Conservation (phyloP, 352 stramenopile species). For the Pythium rishiriense region DNA sequence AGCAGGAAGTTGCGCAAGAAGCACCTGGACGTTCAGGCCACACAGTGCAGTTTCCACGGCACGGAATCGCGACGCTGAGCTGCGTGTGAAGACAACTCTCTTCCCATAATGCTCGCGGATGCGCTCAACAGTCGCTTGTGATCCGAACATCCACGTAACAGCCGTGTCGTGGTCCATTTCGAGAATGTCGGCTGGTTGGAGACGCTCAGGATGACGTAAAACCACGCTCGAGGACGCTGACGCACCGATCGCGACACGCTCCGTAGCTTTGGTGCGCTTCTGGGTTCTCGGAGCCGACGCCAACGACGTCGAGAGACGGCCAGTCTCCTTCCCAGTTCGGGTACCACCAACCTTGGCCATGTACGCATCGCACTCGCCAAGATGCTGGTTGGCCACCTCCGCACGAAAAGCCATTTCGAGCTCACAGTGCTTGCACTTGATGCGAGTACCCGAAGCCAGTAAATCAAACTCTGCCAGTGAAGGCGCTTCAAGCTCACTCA, state of each 20-base stretch:
- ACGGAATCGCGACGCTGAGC: constrained; percentile 4
- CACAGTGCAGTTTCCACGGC: neutral
- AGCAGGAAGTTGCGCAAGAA: neutral
- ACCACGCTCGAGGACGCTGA: neutral
- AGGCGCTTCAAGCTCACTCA: constrained; percentile 2
- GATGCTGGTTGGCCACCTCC: constrained; percentile 7
- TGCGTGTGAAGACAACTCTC: neutral
- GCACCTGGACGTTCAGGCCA: constrained; percentile 12
- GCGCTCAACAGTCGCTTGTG: constrained; percentile 1
- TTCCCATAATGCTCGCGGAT: constrained; percentile 8
- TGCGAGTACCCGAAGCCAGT: neutral
- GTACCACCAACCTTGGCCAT: neutral
- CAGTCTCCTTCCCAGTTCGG: neutral
- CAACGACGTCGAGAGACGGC: neutral
- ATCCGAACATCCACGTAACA: constrained; percentile 22
- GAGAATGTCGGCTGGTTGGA: neutral
- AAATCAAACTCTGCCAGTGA: constrained; percentile 17
- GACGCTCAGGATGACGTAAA: neutral
- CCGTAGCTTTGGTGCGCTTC: constrained; percentile 5
- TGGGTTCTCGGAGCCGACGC: neutral
- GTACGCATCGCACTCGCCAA: constrained; percentile 16
- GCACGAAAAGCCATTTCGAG: neutral
- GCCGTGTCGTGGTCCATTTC: constrained; percentile 4
- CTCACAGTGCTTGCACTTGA: constrained; percentile 21
- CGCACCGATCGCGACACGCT: neutral